Base-by-base conservation (phyloP, 2,329 filamentous ascomycete genomes). In the Fusarium penzigii region DNA sequence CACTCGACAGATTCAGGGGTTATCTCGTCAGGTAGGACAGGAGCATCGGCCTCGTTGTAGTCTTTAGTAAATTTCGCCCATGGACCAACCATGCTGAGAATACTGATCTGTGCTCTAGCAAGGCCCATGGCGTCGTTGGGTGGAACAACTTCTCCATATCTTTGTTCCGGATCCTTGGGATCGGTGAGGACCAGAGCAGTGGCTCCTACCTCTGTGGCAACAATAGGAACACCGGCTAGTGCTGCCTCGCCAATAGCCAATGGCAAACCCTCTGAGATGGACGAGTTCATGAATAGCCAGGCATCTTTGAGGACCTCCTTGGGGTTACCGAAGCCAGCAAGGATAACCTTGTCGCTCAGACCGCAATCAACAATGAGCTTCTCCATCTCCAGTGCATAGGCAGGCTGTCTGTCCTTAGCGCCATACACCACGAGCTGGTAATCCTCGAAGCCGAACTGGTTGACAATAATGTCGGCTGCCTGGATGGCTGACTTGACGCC, bases 251-350 rank as follows among this genome's bases (percentile, higher is more conserved):
- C 57, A 6, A 60, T 60, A 5, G 57, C 57, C n/a, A 60, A 40
- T 1, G 57, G 57, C 9, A 60, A 46, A 39, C 57, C 57, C 29
- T 60, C 57, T 1, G 57, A 60, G 34, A 59, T 60, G 6, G 56
- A 60, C 4, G 57, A 60, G 47, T 60, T 60, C 57, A 60, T 59
- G 11, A 60, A 60, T 13, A 60, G 44, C 57, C 57, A 60, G 3
- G 58, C 56, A n/a, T 60, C 58, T 39, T 60, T 53, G 2, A 60
- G 49, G 0, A 60, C 56, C 29, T 55, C 53, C 12, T 55, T 60
- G 6, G 58, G 58, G 29, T 59, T 49, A 8, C 58, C 58, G 17
- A 59, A 59, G 16, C 58, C 56, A 2, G 56, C 58, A 12, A 60
- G 46, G 14, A 60, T 16, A 29, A 57, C 56, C 29, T 49, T 60